Conservation (phyloP, 2,329 filamentous ascomycete genomes). For the Hypoxylon sp. region DNA sequence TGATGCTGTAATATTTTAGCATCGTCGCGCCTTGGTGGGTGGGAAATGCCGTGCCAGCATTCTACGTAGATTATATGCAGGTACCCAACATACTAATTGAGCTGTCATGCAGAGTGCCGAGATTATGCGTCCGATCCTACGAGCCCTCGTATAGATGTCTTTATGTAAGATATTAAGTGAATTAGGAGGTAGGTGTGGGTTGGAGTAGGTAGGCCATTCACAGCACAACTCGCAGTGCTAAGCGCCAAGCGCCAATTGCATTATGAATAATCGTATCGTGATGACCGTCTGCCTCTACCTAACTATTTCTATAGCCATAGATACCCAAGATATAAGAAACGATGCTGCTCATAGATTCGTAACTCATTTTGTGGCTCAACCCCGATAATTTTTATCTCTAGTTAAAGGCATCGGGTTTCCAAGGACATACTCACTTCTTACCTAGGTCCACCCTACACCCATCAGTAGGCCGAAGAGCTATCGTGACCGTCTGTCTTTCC, state of each 20-base stretch:
- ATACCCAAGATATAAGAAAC: not conserved
- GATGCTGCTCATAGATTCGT: slow-evolving; percentile 17
- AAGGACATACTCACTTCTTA: slow-evolving; percentile 7
- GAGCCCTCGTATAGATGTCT: too few species aligned
- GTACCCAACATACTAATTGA: not conserved
- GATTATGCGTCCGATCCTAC: too few species aligned
- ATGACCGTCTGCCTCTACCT: not conserved
- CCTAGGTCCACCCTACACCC: slow-evolving; percentile 48
- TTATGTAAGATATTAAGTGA: not conserved
- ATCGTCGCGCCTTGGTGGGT: not conserved
- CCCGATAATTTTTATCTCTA: not conserved
- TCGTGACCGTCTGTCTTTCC: slow-evolving; percentile 46
- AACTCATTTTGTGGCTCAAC: not conserved
- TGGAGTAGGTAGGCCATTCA: not conserved
- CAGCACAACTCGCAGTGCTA: not conserved
- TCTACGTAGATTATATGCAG: not conserved
- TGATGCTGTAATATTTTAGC: slow-evolving; percentile 15
- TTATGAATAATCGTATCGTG: not conserved
- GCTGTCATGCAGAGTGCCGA: too few species aligned
- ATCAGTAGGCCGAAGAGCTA: slow-evolving; percentile 44
- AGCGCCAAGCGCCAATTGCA: not conserved
- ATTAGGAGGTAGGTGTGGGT: too few species aligned
- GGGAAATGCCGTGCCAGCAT: not conserved
- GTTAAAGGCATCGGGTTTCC: not conserved
- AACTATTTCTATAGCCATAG: not conserved